Evolutionary conservation across 768 basidiomycete species (phyloP).

Genomic region (Plicaturopsis crispa): DNA sequence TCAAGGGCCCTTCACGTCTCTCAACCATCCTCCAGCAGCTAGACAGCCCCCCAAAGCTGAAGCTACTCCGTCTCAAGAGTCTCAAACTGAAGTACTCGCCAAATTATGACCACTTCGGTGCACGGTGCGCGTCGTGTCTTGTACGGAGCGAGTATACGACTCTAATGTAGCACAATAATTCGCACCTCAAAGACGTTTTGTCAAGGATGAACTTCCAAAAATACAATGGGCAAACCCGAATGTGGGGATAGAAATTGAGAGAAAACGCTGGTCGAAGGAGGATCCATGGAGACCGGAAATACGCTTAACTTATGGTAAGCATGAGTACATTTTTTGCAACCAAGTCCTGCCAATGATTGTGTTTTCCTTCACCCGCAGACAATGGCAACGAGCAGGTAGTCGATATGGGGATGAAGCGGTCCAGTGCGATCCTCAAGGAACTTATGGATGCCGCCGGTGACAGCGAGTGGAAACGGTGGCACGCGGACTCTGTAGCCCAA

Average conservation of each 20-base stretch:
- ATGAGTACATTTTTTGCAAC: neutral
- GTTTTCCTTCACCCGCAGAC: conserved; percentile 22
- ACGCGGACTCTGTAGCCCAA: conserved; percentile 33
- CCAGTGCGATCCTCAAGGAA: conserved; percentile 57
- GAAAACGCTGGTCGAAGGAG: conserved; percentile 39
- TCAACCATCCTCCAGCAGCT: conserved; percentile 46
- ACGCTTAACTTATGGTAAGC: conserved; percentile 58
- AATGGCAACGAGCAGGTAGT: conserved; percentile 42
- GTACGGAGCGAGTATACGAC: too few relatives aligned
- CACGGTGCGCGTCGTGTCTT: conserved; percentile 64
- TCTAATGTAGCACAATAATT: too few relatives aligned
- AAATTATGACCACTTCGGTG: conserved; percentile 68
- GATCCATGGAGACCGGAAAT: conserved; percentile 59
- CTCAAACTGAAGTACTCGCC: conserved; percentile 51
- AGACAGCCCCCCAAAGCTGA: conserved; percentile 42
- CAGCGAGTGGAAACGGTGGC: conserved; percentile 50
- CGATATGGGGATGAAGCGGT: conserved; percentile 61
- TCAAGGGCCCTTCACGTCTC: conserved; percentile 50
- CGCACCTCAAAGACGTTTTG: conserved; percentile 59
- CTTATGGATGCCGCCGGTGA: conserved; percentile 65
- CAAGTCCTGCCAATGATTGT: neutral
- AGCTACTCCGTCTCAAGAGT: conserved; percentile 38
- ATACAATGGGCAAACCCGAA: conserved; percentile 73
- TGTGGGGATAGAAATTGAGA: conserved; percentile 52
- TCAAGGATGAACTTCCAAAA: conserved; percentile 70